These are phyloP conservation scores for Gossypium rotundifolium DNA, from an alignment of 345 rosid species.

Conservation along the genomic window DNA sequence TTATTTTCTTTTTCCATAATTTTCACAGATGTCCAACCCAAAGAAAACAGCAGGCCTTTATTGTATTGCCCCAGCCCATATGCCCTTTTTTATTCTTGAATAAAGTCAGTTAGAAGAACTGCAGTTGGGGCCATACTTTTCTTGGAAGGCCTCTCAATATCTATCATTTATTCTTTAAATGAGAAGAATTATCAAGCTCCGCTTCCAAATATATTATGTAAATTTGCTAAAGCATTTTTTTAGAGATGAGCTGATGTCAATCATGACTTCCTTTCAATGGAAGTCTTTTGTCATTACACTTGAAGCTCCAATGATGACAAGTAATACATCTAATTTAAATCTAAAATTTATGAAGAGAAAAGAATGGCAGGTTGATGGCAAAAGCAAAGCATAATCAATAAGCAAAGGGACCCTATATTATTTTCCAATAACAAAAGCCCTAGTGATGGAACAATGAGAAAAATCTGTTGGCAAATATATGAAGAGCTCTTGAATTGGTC, in stretches of 20 bases:
- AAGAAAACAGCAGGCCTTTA: neutral
- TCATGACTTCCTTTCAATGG: too few species aligned
- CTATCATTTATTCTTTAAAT: too few species aligned
- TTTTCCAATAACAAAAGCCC: neutral
- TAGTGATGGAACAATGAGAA: neutral
- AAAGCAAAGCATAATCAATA: neutral
- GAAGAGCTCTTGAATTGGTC: slow-evolving; percentile 9
- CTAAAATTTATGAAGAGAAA: neutral
- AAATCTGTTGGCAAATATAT: neutral
- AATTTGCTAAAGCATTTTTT: neutral
- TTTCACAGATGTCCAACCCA: neutral
- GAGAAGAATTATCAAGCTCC: too few species aligned
- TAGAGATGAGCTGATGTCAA: too few species aligned
- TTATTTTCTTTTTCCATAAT: neutral
- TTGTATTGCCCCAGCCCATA: neutral
- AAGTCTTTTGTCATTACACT: too few species aligned
- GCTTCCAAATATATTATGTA: neutral
- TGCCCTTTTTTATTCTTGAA: neutral
- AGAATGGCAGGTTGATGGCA: neutral
- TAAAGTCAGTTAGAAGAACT: neutral
- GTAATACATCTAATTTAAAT: neutral
- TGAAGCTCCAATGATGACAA: too few species aligned
- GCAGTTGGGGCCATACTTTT: neutral
- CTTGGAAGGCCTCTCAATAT: neutral
- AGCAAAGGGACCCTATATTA: neutral